These are phyloP conservation scores for Colletotrichum liriopes DNA, from an alignment of 2,329 filamentous ascomycete genomes.

Conservation along the genomic window DNA sequence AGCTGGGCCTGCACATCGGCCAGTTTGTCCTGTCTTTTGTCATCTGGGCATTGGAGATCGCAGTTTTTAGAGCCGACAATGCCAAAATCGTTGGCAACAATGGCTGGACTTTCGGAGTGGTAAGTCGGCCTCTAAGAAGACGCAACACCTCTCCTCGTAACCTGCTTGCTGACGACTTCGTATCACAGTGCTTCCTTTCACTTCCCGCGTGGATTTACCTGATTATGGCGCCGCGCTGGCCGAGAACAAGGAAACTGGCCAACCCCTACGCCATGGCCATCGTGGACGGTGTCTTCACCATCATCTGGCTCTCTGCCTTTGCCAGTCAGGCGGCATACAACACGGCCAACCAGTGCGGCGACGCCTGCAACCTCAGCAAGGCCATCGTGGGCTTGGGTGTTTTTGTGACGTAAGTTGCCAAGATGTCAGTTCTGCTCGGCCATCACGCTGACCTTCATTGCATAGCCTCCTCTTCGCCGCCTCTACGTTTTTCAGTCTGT, in stretches of 20 bases:
- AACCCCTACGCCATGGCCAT: conserved; percentile 74
- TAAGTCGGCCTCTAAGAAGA: conserved; percentile 55
- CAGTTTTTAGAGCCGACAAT: conserved; percentile 67
- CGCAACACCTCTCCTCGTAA: neutral
- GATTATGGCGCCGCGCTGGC: conserved; percentile 75
- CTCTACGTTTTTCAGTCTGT: conserved; percentile 71
- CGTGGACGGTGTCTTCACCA: conserved; percentile 70
- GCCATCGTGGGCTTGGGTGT: conserved; percentile 75
- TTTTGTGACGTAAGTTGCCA: conserved; percentile 71
- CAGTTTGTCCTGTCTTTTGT: conserved; percentile 71
- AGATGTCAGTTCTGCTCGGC: neutral
- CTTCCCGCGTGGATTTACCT: conserved; percentile 77
- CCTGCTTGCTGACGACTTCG: conserved; percentile 27
- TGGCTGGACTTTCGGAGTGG: conserved; percentile 76
- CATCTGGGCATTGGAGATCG: conserved; percentile 72
- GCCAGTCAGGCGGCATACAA: conserved; percentile 77
- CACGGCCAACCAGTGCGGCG: conserved; percentile 67
- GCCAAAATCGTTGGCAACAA: conserved; percentile 70
- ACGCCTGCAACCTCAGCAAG: conserved; percentile 73
- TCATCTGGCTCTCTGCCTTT: conserved; percentile 79
- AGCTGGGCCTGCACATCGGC: conserved; percentile 70
- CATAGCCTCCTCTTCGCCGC: conserved; percentile 69
- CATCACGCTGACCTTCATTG: conserved; percentile 37
- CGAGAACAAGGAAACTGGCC: conserved; percentile 73
- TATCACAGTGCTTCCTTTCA: conserved; percentile 74